Evolutionary conservation across 768 basidiomycete species (phyloP).

Genomic region (Trametes cubensis): DNA sequence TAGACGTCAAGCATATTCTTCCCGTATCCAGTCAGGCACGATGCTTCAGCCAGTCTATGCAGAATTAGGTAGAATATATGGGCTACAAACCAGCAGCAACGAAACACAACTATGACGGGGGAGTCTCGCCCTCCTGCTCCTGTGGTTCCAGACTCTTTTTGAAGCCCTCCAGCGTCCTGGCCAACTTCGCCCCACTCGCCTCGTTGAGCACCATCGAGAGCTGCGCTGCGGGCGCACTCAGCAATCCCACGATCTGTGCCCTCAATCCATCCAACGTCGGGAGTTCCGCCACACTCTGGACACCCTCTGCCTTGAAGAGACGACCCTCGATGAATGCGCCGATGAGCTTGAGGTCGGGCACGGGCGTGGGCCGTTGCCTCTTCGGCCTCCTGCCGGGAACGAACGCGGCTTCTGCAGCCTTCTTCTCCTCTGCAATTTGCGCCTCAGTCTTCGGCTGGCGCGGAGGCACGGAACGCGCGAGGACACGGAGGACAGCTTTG

Average conservation of each 20-base stretch:
- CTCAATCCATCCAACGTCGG: constrained; percentile 78
- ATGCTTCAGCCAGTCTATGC: neutral
- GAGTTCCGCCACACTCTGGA: constrained; percentile 68
- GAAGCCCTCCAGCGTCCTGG: constrained; percentile 75
- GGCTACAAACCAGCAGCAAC: constrained; percentile 10
- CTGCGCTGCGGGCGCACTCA: constrained; percentile 75
- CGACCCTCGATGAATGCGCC: constrained; percentile 81
- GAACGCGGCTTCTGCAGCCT: constrained; percentile 56
- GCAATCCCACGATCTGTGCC: constrained; percentile 82
- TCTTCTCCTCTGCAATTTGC: constrained; percentile 50
- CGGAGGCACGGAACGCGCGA: constrained; percentile 67
- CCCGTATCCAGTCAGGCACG: too few relatives aligned
- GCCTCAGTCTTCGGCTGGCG: constrained; percentile 56
- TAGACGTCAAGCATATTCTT: neutral
- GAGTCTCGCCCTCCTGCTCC: constrained; percentile 15
- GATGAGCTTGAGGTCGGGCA: constrained; percentile 71
- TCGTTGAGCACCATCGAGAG: constrained; percentile 70
- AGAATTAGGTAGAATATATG: constrained; percentile 19
- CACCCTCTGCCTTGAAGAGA: constrained; percentile 60
- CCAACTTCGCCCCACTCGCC: constrained; percentile 68
- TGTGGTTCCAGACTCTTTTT: constrained; percentile 61
- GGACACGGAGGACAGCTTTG: constrained; percentile 62
- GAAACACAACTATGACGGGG: constrained; percentile 12
- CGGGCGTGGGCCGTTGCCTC: constrained; percentile 52
- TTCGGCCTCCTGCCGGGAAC: constrained; percentile 74